Percentiles rank a stretch among this genome's conserved stretches.
phyloP scores from a whole-genome alignment of 2,329 filamentous ascomycete species.

The Metarhizium brunneum region DNA sequence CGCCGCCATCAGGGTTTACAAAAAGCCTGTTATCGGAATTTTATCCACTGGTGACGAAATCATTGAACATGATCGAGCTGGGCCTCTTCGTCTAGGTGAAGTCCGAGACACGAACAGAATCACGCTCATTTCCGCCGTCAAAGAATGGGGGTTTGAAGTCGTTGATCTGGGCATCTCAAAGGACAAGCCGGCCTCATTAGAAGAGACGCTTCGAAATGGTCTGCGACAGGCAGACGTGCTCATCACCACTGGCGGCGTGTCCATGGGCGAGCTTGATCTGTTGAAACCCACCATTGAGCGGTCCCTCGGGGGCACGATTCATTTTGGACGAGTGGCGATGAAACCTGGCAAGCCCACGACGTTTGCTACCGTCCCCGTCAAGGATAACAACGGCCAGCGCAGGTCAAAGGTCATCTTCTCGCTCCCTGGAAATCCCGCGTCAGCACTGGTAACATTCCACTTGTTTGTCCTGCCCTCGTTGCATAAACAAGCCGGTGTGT shows the following conservation, averaged over 20 bases:
- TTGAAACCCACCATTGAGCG: conserved; percentile 95
- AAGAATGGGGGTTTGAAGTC: conserved; percentile 65
- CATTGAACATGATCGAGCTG: conserved; percentile 59
- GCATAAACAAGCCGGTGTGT: conserved; percentile 64
- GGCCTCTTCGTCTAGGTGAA: conserved; percentile 63
- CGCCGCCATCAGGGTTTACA: conserved; percentile 60
- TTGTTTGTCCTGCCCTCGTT: conserved; percentile 86
- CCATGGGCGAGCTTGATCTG: conserved; percentile 95
- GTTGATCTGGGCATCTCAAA: conserved; percentile 80
- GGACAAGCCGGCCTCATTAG: conserved; percentile 64
- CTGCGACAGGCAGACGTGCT: conserved; percentile 70
- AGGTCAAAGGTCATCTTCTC: conserved; percentile 71
- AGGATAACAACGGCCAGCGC: conserved; percentile 48
- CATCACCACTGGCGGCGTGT: conserved; percentile 88
- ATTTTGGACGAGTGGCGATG: conserved; percentile 94
- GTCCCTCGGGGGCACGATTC: conserved; percentile 79
- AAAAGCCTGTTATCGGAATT: conserved; percentile 71
- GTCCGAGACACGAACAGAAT: conserved; percentile 91
- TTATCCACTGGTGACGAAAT: conserved; percentile 95
- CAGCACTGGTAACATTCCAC: conserved; percentile 85
- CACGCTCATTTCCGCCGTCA: conserved; percentile 70
- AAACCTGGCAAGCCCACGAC: conserved; percentile 98
- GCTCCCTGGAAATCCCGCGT: conserved; percentile 88
- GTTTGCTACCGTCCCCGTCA: conserved; percentile 76
- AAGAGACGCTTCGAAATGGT: conserved; percentile 66